These are phyloP conservation scores for Teratosphaeriaceae sp. DNA, from an alignment of 2,329 filamentous ascomycete genomes.

Conservation along the genomic window DNA sequence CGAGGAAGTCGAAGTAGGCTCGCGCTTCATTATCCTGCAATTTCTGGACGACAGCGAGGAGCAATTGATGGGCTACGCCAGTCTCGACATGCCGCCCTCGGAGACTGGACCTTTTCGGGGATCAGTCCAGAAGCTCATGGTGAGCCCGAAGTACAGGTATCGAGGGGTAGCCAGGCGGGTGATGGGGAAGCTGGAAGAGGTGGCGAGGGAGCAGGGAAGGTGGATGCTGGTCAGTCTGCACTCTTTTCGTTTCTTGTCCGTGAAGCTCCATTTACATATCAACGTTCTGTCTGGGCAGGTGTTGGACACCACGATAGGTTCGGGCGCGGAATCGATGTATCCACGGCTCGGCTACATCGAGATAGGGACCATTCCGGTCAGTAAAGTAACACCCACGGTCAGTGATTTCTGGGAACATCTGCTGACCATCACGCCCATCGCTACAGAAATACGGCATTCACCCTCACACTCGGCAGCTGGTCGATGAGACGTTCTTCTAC, in stretches of 20 bases:
- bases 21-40: conserved; percentile 43
- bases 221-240: conserved; percentile 47
- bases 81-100: conserved; percentile 45
- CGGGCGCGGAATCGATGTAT: conserved; percentile 49
- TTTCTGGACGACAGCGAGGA: conserved; percentile 8
- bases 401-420: too few species aligned
- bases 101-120: conserved; percentile 54
- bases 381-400: too few species aligned
- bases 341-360: conserved; percentile 51
- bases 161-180: conserved; percentile 48
- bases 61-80: conserved; percentile 52
- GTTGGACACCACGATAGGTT: conserved; percentile 48
- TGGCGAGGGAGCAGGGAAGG: conserved; percentile 45
- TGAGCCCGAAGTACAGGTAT: conserved; percentile 46
- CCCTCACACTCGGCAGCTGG: conserved; percentile 41
- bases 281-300: conserved; percentile 30
- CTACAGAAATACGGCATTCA: conserved; percentile 46
- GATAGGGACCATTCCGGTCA: conserved; percentile 52
- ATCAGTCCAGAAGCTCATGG: conserved; percentile 52
- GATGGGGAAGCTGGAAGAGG: conserved; percentile 49
- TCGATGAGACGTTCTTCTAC: conserved; percentile 52
- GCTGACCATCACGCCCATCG: too few species aligned
- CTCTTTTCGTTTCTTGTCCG: background rate
- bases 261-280: too few species aligned
- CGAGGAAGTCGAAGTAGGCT: conserved; percentile 40